Evolutionary conservation across 1,284 basidiomycete genomes (phyloP), one percentile per base, ranked within the genome.

Genomic region (Trichosporon sp.): DNA sequence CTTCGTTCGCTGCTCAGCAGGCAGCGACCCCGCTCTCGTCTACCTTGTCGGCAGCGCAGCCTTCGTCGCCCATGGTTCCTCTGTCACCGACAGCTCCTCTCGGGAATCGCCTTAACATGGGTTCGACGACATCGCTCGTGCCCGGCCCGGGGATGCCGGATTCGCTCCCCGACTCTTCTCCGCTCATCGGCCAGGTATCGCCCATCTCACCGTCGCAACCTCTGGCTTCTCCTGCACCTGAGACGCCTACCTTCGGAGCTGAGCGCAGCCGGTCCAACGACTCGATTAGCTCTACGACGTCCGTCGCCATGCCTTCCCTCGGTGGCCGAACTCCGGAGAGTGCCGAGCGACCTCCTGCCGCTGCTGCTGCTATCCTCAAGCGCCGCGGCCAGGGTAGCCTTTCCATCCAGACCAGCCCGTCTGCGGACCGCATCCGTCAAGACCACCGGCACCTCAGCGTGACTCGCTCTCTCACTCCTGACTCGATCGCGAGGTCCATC

Each of bases 171-270:
- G 59, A 63, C 7, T 63, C 59, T 1, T 63, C 59, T 3, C 59
- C 65, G 14, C 65, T 66, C 26, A 66, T 66, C 43, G 65, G 65
- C 11, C n/a, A 40, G 3, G 43, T 37, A 16, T 67, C 66, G 32
- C 66, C 51, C 8, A n/a, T 67, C 21, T 56, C 48, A 1, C 8
- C 16, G 21, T 66, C 65, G 26, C 65, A 46, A 5, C 26, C 59
- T 35, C 59, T 63, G 14, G 59, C 31, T 4, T 63, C 59, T 12
- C 59, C 59, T 3, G 31, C 59, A 14, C 59, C 59, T 1, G 59
- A 63, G 32, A 63, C 59, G 32, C 59, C 59, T 2, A 63, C 59
- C 14, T 63, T 63, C 35, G 59, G 59, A 1, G 59, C 59, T 14
- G 59, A 63, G 1, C 31, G 31, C 16, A 63, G 32, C 14, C 59